phyloP scores from a whole-genome alignment of 306 rosid genomes.

The apple (Malus domestica) region ASM211411v1 NC_041802.1:27507001-27507500 shows the following conservation, averaged over 20 bases:
- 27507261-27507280: too few relatives aligned
- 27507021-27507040: too few relatives aligned
- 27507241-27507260: too few relatives aligned
- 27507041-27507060: background rate
- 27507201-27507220: too few relatives aligned
- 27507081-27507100: background rate
- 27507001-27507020: too few relatives aligned
- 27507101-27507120: slow-evolving; percentile 20
- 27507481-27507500: slow-evolving; percentile 78
- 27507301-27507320: slow-evolving; percentile 38
- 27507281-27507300: background rate
- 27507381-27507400: slow-evolving; percentile 87
- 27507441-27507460: slow-evolving; percentile 84
- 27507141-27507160: background rate
- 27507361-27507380: slow-evolving; percentile 80
- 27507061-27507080: background rate
- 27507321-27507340: slow-evolving; percentile 80
- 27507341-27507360: slow-evolving; percentile 85
- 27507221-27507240: too few relatives aligned
- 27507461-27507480: slow-evolving; percentile 87
- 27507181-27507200: too few relatives aligned
- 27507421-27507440: slow-evolving; percentile 98
- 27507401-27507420: slow-evolving; percentile 86
- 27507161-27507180: background rate
- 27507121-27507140: slow-evolving; percentile 20